phyloP scores from a whole-genome alignment of 2,329 filamentous ascomycete genomes.

The Beauveria rudraprayagi region DNA sequence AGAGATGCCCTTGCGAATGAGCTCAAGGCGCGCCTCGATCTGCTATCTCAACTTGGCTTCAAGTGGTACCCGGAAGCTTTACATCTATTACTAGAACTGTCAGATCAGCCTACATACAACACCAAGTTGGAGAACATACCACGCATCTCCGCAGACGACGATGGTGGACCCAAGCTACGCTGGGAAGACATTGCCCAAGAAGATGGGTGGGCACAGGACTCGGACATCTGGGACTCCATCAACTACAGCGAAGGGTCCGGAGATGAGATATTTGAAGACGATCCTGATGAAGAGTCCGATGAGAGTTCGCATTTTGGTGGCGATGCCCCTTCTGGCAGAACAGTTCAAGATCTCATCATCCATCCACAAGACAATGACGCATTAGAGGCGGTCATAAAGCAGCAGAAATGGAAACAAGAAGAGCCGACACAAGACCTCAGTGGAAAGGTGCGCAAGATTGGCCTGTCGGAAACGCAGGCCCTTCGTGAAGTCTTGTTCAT shows the following conservation, averaged over 20 bases:
- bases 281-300: conserved; percentile 31
- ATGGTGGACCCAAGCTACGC: conserved; percentile 44
- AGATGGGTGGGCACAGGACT: conserved; percentile 62
- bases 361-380: conserved; percentile 24
- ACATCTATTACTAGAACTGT: conserved; percentile 70
- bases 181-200: conserved; percentile 76
- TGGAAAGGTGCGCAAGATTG: conserved; percentile 29
- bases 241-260: conserved; percentile 62
- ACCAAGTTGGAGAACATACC: conserved; percentile 58
- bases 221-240: conserved; percentile 62
- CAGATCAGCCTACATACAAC: conserved; percentile 68
- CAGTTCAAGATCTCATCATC: conserved; percentile 27
- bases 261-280: conserved; percentile 30
- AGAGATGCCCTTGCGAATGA: conserved; percentile 73
- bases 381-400: conserved; percentile 22
- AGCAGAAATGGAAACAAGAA: conserved; percentile 28
- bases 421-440: conserved; percentile 27
- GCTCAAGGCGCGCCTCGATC: conserved; percentile 49
- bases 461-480: conserved; percentile 62
- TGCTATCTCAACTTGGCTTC: conserved; percentile 43
- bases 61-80: conserved; percentile 75
- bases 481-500: conserved; percentile 77
- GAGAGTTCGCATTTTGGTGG: conserved; percentile 23
- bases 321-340: conserved; percentile 19
- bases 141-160: conserved; percentile 34